Base-by-base conservation (phyloP, 2,329 filamentous ascomycete genomes). In the Cladophialophora carrionii region DNA sequence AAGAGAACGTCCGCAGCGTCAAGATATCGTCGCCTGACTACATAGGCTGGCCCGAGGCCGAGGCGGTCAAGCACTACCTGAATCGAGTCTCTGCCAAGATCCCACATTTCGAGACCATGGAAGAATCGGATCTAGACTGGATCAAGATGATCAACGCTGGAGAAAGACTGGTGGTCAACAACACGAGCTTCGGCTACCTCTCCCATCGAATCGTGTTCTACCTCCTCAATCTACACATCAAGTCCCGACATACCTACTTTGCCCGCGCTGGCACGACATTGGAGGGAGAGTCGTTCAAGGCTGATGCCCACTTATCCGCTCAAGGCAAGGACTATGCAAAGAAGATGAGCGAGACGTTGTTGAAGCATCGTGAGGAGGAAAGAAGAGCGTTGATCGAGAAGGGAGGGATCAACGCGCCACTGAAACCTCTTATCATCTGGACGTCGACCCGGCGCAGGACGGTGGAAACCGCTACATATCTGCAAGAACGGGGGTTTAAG, bases 81-180 rank as follows among this genome's bases (percentile, higher is more conserved):
- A 86, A 88, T 68, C 88, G 95, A 57, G 98, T 99, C 74, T 88
- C 92, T 68, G 89, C 91, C 72, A 91, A 95, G 71, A 99, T 99
- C 65, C 95, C 95, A 22, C 89, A 94, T 65, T 99, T 96, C 72
- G 93, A 99, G 79, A 96, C 92, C 0, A 98, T 99, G 92, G 86
- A 93, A 73, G 95, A 99, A 77, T 84, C 85, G 32, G 93, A 98
- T 71, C 84, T 99, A 68, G 96, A 98, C 76, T 99, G 94, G 79
- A 94, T 99, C 80, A 97, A 96, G 81, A 97, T 99, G 94, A 96
- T 98, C 76, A 99, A 99, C 72, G 95, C 95, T 7, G 95, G 95
- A 52, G 88, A 94, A 74, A 88, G 92, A 71, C 90, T 99, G 74
- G 90, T 94, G 72, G 94, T 98, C 78, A 99, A 99, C 80, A 97